phyloP scores from a whole-genome alignment of 2,329 filamentous ascomycete genomes.

The Diaporthe vexans region DNA sequence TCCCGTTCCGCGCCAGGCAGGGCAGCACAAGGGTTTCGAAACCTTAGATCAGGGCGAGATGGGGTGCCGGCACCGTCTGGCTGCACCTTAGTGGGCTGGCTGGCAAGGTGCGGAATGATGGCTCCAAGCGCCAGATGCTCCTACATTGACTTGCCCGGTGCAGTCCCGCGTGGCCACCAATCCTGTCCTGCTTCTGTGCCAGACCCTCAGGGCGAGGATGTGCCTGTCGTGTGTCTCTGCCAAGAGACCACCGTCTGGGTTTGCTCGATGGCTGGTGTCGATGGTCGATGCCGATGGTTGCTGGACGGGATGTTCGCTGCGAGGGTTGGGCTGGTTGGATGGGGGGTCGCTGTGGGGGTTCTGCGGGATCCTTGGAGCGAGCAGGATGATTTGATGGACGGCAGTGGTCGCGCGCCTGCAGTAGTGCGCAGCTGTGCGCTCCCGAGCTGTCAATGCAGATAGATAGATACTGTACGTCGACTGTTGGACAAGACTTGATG shows the following conservation, averaged over 20 bases:
- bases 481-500: not conserved
- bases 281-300: slow-evolving; percentile 6
- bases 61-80: not conserved
- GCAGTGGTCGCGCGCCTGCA: slow-evolving; percentile 34
- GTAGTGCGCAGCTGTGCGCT: slow-evolving; percentile 30
- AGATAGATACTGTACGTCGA: too few species aligned
- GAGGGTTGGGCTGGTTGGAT: not conserved
- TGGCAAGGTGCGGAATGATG: too few species aligned
- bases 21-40: slow-evolving; percentile 27
- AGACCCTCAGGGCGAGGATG: too few species aligned
- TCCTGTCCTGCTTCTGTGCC: not conserved
- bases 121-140: not conserved
- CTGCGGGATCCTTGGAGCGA: slow-evolving; percentile 1
- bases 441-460: not conserved
- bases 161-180: not conserved
- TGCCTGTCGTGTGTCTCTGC: slow-evolving; percentile 10
- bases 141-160: slow-evolving; percentile 1
- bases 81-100: too few species aligned
- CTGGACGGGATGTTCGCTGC: slow-evolving; percentile 29
- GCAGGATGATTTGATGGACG: slow-evolving; percentile 11
- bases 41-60: slow-evolving; percentile 2
- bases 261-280: not conserved
- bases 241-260: slow-evolving; percentile 20
- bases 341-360: slow-evolving; percentile 15
- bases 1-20: slow-evolving; percentile 18